Evolutionary conservation across 2,329 filamentous ascomycete genomes (phyloP).

Genomic region (Rosellinia necatrix): DNA sequence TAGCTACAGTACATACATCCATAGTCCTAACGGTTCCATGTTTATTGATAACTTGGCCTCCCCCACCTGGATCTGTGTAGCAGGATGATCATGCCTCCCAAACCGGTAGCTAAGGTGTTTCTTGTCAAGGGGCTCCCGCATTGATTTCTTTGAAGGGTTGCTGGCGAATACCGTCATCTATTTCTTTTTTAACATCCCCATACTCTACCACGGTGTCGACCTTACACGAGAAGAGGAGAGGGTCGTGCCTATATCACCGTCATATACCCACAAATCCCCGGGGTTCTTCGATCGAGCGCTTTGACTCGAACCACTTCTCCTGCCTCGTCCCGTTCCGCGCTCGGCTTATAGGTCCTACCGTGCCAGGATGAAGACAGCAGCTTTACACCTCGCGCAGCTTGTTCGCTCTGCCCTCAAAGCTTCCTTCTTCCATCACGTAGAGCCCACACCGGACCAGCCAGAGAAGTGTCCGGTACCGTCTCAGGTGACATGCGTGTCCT

Average conservation of each 20-base stretch:
- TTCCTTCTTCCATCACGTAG: constrained; percentile 22
- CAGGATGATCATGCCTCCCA: constrained; percentile 7
- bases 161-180: background rate
- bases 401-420: constrained; percentile 25
- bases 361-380: constrained; percentile 25
- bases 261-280: constrained; percentile 17
- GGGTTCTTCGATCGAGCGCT: constrained; percentile 19
- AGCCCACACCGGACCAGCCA: background rate
- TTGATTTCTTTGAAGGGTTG: background rate
- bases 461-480: constrained; percentile 2
- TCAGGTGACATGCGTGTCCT: constrained; percentile 9
- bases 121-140: background rate
- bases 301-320: constrained; percentile 13
- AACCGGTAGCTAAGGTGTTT: background rate
- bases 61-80: constrained; percentile 15
- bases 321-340: constrained; percentile 1
- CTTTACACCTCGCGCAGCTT: constrained; percentile 25
- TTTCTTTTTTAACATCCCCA: background rate
- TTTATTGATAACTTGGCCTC: constrained; percentile 20
- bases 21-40: constrained; percentile 6
- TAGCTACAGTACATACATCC: constrained; percentile 10
- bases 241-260: background rate
- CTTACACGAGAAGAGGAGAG: background rate
- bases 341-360: background rate
- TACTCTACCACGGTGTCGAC: background rate